Conservation (phyloP, 2,329 filamentous ascomycete species). For the Stemphylium lycopersici region DNA sequence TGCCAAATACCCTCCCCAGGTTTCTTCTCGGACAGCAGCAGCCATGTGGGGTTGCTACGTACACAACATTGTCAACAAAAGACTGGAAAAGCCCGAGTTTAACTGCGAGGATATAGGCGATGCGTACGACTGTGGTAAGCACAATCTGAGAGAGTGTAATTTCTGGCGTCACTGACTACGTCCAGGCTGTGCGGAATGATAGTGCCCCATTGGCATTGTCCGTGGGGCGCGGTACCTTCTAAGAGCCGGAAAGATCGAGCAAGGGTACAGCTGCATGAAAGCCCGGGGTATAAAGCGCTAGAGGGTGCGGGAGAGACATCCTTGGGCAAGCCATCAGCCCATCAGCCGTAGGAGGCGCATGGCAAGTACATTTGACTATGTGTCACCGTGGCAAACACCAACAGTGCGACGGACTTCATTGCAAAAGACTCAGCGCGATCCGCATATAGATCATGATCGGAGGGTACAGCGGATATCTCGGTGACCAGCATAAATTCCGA, state of each 20-base stretch:
- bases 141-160: no score
- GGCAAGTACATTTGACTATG: conserved; percentile 1
- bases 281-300: conserved; percentile 15
- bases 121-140: conserved; percentile 65
- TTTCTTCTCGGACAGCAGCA: conserved; percentile 65
- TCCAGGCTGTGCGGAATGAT: conserved; percentile 1
- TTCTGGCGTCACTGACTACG: no score
- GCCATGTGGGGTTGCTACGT: conserved; percentile 71
- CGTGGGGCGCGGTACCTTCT: conserved; percentile 57
- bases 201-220: not conserved
- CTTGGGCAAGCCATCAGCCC: conserved; percentile 15
- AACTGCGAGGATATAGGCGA: conserved; percentile 70
- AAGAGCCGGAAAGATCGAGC: conserved; percentile 48
- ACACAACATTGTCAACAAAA: conserved; percentile 70
- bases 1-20: conserved; percentile 68
- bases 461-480: conserved; percentile 12
- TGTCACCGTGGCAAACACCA: conserved; percentile 2
- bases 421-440: conserved; percentile 13
- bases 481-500: conserved; percentile 8
- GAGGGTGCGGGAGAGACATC: conserved; percentile 14
- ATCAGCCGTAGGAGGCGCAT: conserved; percentile 5
- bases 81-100: conserved; percentile 65
- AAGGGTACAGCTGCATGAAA: conserved; percentile 26
- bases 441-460: conserved; percentile 9
- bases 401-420: conserved; percentile 4